Evolutionary conservation across 805 yeast genomes (phyloP).

Genomic region (Limtongozyma cylindracea): DNA sequence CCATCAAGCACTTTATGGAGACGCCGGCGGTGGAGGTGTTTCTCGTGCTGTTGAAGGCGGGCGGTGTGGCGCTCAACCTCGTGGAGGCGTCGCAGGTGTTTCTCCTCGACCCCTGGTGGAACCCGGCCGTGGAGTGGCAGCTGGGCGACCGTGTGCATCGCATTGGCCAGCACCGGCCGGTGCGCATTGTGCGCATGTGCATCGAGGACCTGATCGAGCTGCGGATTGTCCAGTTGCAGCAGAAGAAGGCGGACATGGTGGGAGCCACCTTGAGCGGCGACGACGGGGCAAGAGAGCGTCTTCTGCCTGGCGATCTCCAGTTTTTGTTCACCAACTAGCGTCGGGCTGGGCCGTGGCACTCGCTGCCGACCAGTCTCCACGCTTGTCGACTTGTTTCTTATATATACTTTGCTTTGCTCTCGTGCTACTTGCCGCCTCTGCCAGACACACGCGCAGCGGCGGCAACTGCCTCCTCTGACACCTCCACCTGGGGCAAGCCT

Average conservation of each 20-base stretch:
- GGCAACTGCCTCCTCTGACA: conserved; percentile 23
- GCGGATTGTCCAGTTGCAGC: conserved; percentile 86
- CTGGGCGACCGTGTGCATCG: conserved; percentile 96
- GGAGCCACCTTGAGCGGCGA: conserved; percentile 90
- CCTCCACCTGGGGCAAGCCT: conserved; percentile 26
- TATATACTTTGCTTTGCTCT: no score
- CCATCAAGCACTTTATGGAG: conserved; percentile 80
- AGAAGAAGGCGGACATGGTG: conserved; percentile 95
- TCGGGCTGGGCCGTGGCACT: no score
- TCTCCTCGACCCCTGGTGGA: conserved; percentile 98
- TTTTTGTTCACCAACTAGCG: conserved; percentile 73
- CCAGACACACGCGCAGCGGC: conserved; percentile 5
- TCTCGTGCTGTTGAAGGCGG: conserved; percentile 86
- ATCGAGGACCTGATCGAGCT: conserved; percentile 95
- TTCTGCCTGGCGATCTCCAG: conserved; percentile 88
- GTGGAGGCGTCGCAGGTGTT: conserved; percentile 97
- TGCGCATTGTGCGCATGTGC: conserved; percentile 73
- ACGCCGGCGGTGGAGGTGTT: conserved; percentile 84
- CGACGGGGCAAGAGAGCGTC: conserved; percentile 65
- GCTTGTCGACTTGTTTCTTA: no score
- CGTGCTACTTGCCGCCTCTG: no score
- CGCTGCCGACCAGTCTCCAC: no score
- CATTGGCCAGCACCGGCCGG: conserved; percentile 90
- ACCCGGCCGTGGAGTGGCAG: conserved; percentile 96
- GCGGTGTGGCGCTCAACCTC: conserved; percentile 91